Evolutionary conservation across 148 eudicot species (phyloP), one percentile per base, ranked within the genome.

Genomic region (Amaranthus hypochondriacus): DNA sequence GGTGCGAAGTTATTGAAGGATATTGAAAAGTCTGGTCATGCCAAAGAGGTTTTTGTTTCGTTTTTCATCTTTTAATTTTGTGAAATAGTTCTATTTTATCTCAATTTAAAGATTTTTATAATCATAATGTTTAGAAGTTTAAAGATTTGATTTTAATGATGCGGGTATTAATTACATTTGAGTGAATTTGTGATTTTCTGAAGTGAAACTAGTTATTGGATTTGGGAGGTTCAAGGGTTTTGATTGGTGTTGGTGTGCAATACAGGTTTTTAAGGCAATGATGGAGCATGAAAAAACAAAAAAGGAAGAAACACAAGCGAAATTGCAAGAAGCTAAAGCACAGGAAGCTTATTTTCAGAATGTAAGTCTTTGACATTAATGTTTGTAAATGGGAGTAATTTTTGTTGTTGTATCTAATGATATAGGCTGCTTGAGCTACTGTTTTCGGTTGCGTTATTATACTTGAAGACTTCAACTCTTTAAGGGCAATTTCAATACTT

Each of bases 261-360:
- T 78, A 48, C 61, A 78, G 78, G 61, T 69, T 9, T 73, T 73
- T 69, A 83, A 78, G 62, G 15, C 74, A 4, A 73, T 76, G 10
- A 85, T 80, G 78, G 86, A 87, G 84, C 88, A 90, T 74, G 94
- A 90, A 79, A 89, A 89, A 62, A 89, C 94, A 0, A 86, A 82
- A 84, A 92, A 87, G 80, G 52, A 80, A 68, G 92, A 89, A 56
- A 67, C 83, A 53, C 11, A 73, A 1, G 75, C 79, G 42, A 87
- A 90, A 75, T 74, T 66, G 5, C 76, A 86, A 14, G 96, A 93
- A 78, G 81, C 76, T 69, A 89, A 87, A 80, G 87, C 87, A 70
- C 3, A 83, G 80, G 86, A 86, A 81, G 82, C 93, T 67, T 88
- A 89, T 79, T 82, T 88, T 51, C 94, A 93, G 72, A 78, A 80